Evolutionary conservation across 1,139 yeast species (phyloP), one percentile per base, ranked within the genome.

Genomic region (Protomyces pachydermus): DNA sequence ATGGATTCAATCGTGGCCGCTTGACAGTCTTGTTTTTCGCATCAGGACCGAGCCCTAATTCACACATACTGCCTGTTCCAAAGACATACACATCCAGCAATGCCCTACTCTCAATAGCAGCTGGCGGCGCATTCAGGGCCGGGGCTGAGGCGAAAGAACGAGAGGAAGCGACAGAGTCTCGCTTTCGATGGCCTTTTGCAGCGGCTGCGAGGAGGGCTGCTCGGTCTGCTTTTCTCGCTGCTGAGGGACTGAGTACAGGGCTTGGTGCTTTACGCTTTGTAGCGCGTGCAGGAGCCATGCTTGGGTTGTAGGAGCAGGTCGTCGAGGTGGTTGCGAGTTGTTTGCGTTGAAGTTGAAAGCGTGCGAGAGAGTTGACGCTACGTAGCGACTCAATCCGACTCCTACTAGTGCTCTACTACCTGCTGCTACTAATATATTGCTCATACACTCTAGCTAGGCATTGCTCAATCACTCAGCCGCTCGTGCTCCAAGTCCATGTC

Each of bases 61-160:
- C 98, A 78, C 97, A 91, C 91, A 93, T 91, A 0, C 96, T 86
- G 0, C 98, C 98, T 0, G 96, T 83, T 39, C 99, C 99, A 87
- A 96, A 93, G 48, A 89, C 95, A 73, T 88, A 93, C 1, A 93
- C 80, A 71, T 90, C 95, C 63, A 91, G 77, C 18, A 58, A 23
- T 1, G 56, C 56, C 37, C 18, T 25, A 8, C 23, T 34, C 16
- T 28, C 16, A 12, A 58, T 20, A 6, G 32, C 23, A 28, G 18
- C 18, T 42, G 39, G 52, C 25, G 52, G 28, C 28, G 14, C 20
- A 20, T 58, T 58, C 16, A 58, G 56, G 12, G 53, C 52, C 14
- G 62, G 62, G 12, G 32, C 45, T 1, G 62, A 42, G 5, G 46
- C 45, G 5, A 55, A 56, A 16, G 62, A 51, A 3, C 48, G 48